Conservation (phyloP, 306 rosid genomes). For the Cicer judaicum region DNA sequence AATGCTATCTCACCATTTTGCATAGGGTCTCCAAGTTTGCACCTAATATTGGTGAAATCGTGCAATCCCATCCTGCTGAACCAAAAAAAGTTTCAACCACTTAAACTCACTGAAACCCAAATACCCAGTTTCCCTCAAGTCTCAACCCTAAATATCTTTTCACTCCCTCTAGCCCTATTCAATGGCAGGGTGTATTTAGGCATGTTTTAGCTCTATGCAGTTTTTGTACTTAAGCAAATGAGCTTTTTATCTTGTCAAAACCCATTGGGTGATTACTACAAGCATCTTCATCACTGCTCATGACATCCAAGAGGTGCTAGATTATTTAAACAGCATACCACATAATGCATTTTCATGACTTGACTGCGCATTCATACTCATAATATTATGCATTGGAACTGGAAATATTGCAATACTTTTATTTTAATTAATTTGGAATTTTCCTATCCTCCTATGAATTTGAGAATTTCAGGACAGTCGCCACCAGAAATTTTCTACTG, state of each 20-base stretch:
- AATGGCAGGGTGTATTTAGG: slow-evolving; percentile 8
- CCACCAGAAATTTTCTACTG: slow-evolving; percentile 72
- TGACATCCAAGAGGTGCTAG: slow-evolving; percentile 30
- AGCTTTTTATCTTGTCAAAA: slow-evolving; percentile 40
- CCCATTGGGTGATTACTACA: slow-evolving; percentile 34
- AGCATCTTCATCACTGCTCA: slow-evolving; percentile 24
- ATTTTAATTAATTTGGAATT: slow-evolving; percentile 42
- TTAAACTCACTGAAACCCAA: neutral
- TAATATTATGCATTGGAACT: slow-evolving; percentile 25
- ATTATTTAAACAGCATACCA: slow-evolving; percentile 25
- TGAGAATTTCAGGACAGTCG: slow-evolving; percentile 53
- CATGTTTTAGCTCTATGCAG: neutral
- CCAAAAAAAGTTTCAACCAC: neutral
- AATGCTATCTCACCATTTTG: slow-evolving; percentile 1
- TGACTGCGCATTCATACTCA: slow-evolving; percentile 3
- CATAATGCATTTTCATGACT: slow-evolving; percentile 38
- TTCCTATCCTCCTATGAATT: slow-evolving; percentile 35
- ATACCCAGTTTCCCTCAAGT: slow-evolving; percentile 1
- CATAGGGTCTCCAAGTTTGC: neutral
- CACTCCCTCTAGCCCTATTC: neutral
- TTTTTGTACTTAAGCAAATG: slow-evolving; percentile 15
- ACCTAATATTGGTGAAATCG: neutral
- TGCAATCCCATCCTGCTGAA: neutral
- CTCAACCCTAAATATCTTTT: neutral
- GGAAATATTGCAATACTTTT: slow-evolving; percentile 37